phyloP scores from a whole-genome alignment of 192 early-diverging fungal species.

The Coemansia sp. region DNA sequence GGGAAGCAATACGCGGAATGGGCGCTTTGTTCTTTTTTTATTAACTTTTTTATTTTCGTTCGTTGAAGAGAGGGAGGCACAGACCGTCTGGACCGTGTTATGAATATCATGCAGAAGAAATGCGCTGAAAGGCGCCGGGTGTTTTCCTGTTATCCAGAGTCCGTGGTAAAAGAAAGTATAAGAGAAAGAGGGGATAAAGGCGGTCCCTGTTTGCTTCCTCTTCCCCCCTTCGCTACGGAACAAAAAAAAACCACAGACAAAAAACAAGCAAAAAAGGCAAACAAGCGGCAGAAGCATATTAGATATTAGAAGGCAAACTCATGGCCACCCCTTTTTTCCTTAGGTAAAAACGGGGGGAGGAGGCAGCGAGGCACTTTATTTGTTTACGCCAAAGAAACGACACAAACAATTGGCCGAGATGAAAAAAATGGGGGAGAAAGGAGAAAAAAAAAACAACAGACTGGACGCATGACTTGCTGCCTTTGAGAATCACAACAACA shows the following conservation, averaged over 20 bases:
- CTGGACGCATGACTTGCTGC: not conserved
- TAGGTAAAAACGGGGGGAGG: too few relatives aligned
- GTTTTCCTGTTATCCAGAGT: too few relatives aligned
- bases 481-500: slow-evolving; percentile 6
- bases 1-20: too few relatives aligned
- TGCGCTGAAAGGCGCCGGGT: too few relatives aligned
- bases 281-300: not conserved
- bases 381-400: not conserved
- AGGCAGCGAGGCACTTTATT: not conserved
- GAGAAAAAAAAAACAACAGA: not conserved
- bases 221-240: too few relatives aligned
- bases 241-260: not conserved
- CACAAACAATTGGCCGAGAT: not conserved
- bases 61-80: too few relatives aligned
- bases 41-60: too few relatives aligned
- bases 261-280: not conserved
- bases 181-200: not conserved
- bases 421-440: not conserved
- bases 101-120: too few relatives aligned
- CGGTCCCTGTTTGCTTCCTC: not conserved
- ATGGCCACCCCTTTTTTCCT: not conserved
- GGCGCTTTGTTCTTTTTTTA: too few relatives aligned
- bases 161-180: not conserved
- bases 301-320: not conserved
- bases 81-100: too few relatives aligned